Evolutionary conservation across 306 rosid genomes (phyloP).

Genomic region (Astragalus membranaceus): DNA sequence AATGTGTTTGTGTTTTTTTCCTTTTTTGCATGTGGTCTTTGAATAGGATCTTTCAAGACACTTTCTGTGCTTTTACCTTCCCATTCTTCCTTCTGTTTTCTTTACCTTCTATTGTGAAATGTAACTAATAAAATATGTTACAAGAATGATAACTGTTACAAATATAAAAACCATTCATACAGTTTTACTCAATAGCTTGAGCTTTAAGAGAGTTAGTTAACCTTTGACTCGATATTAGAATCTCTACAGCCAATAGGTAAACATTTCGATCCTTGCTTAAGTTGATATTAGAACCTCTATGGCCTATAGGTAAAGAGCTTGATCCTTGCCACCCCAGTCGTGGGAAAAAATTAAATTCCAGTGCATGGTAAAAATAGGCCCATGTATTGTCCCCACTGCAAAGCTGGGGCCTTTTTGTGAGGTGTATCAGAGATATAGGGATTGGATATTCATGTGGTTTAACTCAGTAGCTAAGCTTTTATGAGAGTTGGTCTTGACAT

Average conservation of each 20-base stretch:
- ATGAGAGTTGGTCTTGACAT: background rate
- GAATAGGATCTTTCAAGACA: background rate
- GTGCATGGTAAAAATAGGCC: background rate
- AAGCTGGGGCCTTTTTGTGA: background rate
- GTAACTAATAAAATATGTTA: background rate
- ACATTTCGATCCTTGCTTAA: background rate
- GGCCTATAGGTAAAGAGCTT: background rate
- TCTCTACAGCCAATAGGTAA: background rate
- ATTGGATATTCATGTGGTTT: background rate
- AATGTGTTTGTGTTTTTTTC: background rate
- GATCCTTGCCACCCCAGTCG: background rate
- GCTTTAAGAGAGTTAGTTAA: conserved; percentile 6
- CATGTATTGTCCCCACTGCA: background rate
- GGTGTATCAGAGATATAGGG: background rate
- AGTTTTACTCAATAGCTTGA: background rate
- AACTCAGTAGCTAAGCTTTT: background rate
- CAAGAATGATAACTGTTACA: background rate
- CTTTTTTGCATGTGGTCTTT: background rate
- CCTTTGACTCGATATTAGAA: background rate
- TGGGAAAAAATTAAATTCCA: background rate
- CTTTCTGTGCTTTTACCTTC: background rate
- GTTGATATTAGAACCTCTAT: background rate
- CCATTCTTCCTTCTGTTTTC: background rate
- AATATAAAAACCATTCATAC: background rate
- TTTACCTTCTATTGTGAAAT: background rate